These are phyloP conservation scores for Alternaria solani DNA, from an alignment of 2,329 filamentous ascomycete genomes.

Conservation along the genomic window DNA sequence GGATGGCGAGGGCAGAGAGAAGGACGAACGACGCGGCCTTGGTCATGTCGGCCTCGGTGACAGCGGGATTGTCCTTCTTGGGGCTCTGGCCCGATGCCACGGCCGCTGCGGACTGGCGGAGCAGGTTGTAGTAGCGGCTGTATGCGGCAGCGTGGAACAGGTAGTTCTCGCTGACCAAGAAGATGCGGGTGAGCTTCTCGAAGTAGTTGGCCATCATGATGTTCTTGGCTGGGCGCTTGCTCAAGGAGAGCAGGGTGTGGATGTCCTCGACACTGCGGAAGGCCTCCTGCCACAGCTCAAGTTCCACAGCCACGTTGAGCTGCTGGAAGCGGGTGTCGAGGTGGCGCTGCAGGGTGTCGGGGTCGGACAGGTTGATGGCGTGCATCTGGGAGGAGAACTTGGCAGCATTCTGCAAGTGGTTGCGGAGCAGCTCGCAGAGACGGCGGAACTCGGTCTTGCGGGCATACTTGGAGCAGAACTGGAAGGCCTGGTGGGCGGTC, in stretches of 20 bases:
- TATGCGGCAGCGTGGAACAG: slow-evolving; percentile 98
- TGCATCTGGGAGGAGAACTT: slow-evolving; percentile 99
- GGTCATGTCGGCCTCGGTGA: slow-evolving; percentile 88
- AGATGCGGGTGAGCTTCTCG: slow-evolving; percentile 98
- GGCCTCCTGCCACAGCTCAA: slow-evolving; percentile 98
- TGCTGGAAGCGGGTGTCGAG: slow-evolving; percentile 98
- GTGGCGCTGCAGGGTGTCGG: slow-evolving; percentile 95
- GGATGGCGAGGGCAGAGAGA: slow-evolving; percentile 93
- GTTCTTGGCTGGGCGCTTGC: slow-evolving; percentile 98
- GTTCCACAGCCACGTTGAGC: slow-evolving; percentile 95
- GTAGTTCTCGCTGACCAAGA: slow-evolving; percentile 99
- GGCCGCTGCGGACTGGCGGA: slow-evolving; percentile 86
- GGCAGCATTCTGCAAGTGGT: slow-evolving; percentile 98
- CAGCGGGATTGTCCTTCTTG: slow-evolving; percentile 93
- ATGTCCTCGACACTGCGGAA: slow-evolving; percentile 99
- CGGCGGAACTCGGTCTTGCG: slow-evolving; percentile 99
- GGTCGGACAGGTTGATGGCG: slow-evolving; percentile 97
- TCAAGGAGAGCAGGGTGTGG: slow-evolving; percentile 94
- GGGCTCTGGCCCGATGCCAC: slow-evolving; percentile 85
- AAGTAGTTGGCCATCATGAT: slow-evolving; percentile 99
- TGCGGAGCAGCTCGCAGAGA: slow-evolving; percentile 96
- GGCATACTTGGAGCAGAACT: slow-evolving; percentile 97
- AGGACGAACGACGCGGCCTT: slow-evolving; percentile 96
- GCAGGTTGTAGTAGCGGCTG: slow-evolving; percentile 96
- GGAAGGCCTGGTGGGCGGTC: slow-evolving; percentile 96